phyloP scores from a whole-genome alignment of 2,329 filamentous ascomycete species.

The Exophiala spinifera region DNA sequence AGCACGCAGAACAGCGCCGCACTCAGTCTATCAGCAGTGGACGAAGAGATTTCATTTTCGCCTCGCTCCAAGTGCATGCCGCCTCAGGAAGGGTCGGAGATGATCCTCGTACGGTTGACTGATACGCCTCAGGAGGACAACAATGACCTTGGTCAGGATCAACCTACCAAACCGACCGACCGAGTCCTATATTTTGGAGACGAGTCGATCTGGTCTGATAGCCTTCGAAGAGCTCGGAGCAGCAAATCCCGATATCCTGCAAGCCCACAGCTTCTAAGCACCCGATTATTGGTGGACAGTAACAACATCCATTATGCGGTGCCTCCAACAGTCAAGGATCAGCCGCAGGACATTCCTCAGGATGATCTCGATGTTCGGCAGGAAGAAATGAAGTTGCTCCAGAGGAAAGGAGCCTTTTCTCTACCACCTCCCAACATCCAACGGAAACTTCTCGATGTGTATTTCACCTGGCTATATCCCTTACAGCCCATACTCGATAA shows the following conservation, averaged over 20 bases:
- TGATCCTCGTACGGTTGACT: conserved; percentile 12
- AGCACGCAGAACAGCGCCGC: not conserved
- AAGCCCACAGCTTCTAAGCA: conserved; percentile 12
- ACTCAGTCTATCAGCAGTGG: not conserved
- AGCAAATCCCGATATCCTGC: conserved; percentile 13
- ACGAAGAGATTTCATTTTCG: not conserved
- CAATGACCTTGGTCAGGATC: not conserved
- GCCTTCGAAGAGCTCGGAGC: conserved; percentile 14
- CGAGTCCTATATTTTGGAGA: conserved; percentile 15
- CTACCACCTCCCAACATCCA: conserved; percentile 82
- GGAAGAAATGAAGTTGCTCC: conserved; percentile 89
- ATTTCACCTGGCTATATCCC: conserved; percentile 92
- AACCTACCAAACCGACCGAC: conserved; percentile 7
- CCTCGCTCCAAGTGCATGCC: conserved; percentile 1
- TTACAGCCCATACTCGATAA: conserved; percentile 91
- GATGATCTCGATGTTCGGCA: conserved; percentile 68
- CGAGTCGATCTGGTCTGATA: conserved; percentile 14
- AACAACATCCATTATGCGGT: conserved; percentile 15
- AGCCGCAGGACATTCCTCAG: conserved; percentile 10
- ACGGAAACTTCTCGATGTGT: conserved; percentile 88
- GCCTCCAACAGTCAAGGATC: conserved; percentile 7
- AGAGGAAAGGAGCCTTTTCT: conserved; percentile 86
- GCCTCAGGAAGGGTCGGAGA: conserved; percentile 15
- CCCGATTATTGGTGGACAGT: conserved; percentile 4
- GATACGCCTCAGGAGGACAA: conserved; percentile 5